Percentiles rank a stretch among this genome's conserved stretches.
phyloP scores from a whole-genome alignment of 2,329 filamentous ascomycete species.

The Ophioceras dolichostomum region DNA sequence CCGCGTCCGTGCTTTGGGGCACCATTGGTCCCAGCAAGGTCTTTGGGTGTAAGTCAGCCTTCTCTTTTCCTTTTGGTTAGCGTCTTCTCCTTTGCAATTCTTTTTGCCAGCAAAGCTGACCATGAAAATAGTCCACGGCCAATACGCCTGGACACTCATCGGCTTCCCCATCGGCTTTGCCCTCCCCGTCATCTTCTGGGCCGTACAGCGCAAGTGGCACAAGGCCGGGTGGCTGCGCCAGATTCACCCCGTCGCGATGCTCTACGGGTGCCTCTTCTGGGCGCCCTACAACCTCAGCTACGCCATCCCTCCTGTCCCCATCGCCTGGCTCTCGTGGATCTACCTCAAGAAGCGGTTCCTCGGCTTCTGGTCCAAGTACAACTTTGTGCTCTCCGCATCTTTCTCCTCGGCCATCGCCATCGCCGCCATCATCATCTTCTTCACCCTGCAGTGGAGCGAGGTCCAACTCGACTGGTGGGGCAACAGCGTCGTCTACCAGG shows the following conservation, averaged over 20 bases:
- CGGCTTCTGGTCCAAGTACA: conserved; percentile 13
- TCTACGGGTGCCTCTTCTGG: conserved; percentile 20
- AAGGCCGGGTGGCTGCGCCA: conserved; percentile 20
- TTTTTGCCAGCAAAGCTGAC: no score
- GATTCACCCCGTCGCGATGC: conserved; percentile 24
- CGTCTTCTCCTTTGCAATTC: no score
- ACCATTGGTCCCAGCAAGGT: conserved; percentile 44
- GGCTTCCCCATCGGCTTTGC: conserved; percentile 37
- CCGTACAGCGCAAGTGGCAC: conserved; percentile 19
- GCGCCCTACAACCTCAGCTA: conserved; percentile 29
- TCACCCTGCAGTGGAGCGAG: conserved; percentile 32
- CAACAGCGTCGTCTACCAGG: conserved; percentile 18
- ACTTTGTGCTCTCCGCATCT: conserved; percentile 38
- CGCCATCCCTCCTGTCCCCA: conserved; percentile 28
- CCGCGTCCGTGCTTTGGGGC: conserved; percentile 48
- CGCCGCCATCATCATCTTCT: conserved; percentile 40
- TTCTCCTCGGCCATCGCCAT: conserved; percentile 38
- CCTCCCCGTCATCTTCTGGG: conserved; percentile 28
- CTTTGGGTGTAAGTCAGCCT: conserved; percentile 20
- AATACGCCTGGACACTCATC: conserved; percentile 33
- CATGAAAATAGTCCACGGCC: conserved; percentile 22
- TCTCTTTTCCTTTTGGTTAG: neutral
- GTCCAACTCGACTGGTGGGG: conserved; percentile 36
- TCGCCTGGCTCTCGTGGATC: conserved; percentile 27
- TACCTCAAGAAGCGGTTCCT: conserved; percentile 21